A percentile compares a stretch with the other conserved stretches of the same genome.
Conservation (phyloP, 2,329 filamentous ascomycete genomes). For the Pezicula neosporulosa region DNA sequence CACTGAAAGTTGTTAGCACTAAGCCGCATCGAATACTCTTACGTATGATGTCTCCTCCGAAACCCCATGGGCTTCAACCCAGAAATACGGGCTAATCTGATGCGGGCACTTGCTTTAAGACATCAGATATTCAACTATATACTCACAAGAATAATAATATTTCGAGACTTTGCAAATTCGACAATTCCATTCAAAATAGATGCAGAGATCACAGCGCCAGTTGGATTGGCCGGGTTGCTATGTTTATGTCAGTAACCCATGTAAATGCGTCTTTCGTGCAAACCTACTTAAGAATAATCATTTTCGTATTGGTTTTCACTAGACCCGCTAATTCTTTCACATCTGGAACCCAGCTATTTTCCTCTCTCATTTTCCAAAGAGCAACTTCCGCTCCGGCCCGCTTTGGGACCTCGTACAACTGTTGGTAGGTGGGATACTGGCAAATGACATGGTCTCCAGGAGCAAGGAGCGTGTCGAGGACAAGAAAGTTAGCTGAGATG, state of each 20-base stretch:
- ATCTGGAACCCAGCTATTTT: conserved; percentile 64
- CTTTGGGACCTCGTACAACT: conserved; percentile 72
- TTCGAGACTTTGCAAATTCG: conserved; percentile 56
- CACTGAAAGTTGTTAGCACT: conserved; percentile 26
- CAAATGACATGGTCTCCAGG: conserved; percentile 81
- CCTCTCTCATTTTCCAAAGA: conserved; percentile 66
- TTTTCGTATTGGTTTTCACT: conserved; percentile 66
- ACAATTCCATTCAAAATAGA: conserved; percentile 58
- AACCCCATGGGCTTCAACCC: too few relatives aligned
- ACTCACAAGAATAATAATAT: conserved; percentile 57
- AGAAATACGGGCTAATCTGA: too few relatives aligned
- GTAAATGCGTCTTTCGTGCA: too few relatives aligned
- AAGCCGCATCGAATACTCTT: too few relatives aligned
- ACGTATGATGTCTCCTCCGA: too few relatives aligned
- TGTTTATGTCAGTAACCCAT: neutral
- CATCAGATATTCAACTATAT: too few relatives aligned
- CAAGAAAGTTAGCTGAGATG: conserved; percentile 78
- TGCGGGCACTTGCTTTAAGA: too few relatives aligned
- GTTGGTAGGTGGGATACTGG: conserved; percentile 84
- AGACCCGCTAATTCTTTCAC: conserved; percentile 61
- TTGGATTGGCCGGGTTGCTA: conserved; percentile 77
- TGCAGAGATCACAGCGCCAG: conserved; percentile 65
- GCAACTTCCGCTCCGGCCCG: conserved; percentile 74
- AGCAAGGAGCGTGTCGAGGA: conserved; percentile 68
- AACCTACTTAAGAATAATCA: conserved; percentile 55